Conservation (phyloP, 257 asterid genomes). For the Vinca minor region DNA sequence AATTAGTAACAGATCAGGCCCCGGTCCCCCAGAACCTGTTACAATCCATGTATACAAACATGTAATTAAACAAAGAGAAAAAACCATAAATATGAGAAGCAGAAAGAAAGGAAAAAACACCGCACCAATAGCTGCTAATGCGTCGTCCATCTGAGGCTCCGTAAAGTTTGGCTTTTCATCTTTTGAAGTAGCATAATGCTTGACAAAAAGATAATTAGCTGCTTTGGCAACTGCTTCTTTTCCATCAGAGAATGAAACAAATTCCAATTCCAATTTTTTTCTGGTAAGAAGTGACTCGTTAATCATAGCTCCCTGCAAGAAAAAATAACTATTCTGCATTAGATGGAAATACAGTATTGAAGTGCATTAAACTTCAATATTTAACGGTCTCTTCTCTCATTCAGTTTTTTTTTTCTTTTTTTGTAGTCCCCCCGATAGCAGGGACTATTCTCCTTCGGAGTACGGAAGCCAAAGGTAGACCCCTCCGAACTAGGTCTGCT, state of each 20-base stretch:
- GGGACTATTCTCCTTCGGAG: too few species aligned
- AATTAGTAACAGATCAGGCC: constrained; percentile 77
- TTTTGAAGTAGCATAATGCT: constrained; percentile 33
- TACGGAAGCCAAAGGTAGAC: too few species aligned
- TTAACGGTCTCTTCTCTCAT: background rate
- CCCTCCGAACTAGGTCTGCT: too few species aligned
- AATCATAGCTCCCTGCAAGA: constrained; percentile 30
- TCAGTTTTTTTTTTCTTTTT: too few species aligned
- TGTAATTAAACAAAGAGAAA: background rate
- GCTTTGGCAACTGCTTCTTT: constrained; percentile 83
- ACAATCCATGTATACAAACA: constrained; percentile 16
- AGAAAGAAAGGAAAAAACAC: constrained; percentile 17
- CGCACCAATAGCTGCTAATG: constrained; percentile 62
- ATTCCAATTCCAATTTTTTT: constrained; percentile 50
- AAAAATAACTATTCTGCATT: constrained; percentile 6
- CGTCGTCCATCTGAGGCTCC: constrained; percentile 63
- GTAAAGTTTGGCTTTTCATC: constrained; percentile 43
- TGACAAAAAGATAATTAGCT: constrained; percentile 57
- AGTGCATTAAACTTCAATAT: background rate
- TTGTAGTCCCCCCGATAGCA: too few species aligned
- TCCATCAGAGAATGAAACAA: constrained; percentile 63
- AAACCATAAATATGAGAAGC: constrained; percentile 2
- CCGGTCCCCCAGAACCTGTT: constrained; percentile 57
- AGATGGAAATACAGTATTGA: constrained; percentile 2
- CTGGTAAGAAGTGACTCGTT: constrained; percentile 28